A percentile compares a stretch with the other conserved stretches of the same genome.
Conservation (phyloP, 768 basidiomycete genomes). For the Lentinula sp. region DNA sequence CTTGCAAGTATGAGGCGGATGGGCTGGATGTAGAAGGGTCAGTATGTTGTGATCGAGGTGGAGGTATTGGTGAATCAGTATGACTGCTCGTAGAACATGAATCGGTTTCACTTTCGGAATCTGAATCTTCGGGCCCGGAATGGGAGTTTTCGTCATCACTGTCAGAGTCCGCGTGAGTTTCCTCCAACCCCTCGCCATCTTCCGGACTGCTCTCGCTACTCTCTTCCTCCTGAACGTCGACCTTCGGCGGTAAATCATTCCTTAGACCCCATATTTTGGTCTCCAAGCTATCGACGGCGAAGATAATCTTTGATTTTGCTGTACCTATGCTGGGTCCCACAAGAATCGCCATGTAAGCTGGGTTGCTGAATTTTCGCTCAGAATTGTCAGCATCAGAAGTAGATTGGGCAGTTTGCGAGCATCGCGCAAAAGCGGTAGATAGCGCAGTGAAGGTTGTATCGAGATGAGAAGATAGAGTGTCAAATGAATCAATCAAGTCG, state of each 20-base stretch:
- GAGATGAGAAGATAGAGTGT: constrained; percentile 68
- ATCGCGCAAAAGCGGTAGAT: constrained; percentile 56
- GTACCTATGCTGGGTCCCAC: constrained; percentile 62
- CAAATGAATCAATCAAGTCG: constrained; percentile 61
- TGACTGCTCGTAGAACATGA: constrained; percentile 6
- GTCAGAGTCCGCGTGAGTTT: constrained; percentile 1
- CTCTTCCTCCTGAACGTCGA: constrained; percentile 3
- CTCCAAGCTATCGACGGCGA: constrained; percentile 62
- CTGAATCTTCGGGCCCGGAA: constrained; percentile 2
- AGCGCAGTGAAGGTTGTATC: constrained; percentile 69
- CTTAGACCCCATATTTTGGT: constrained; percentile 34
- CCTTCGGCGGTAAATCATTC: constrained; percentile 14
- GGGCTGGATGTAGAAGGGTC: background rate
- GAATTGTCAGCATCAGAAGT: background rate
- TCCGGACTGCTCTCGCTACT: constrained; percentile 14
- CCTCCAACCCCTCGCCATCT: constrained; percentile 15
- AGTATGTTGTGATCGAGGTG: background rate
- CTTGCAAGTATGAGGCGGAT: constrained; percentile 11
- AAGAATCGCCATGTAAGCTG: constrained; percentile 54
- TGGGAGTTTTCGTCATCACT: background rate
- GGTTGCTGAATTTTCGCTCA: constrained; percentile 6
- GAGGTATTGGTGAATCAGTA: constrained; percentile 8
- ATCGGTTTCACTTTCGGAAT: background rate
- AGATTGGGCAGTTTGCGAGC: background rate
- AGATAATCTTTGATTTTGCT: constrained; percentile 53